Conservation (phyloP, 148 eudicot genomes). For the Polygonum aviculare region DNA sequence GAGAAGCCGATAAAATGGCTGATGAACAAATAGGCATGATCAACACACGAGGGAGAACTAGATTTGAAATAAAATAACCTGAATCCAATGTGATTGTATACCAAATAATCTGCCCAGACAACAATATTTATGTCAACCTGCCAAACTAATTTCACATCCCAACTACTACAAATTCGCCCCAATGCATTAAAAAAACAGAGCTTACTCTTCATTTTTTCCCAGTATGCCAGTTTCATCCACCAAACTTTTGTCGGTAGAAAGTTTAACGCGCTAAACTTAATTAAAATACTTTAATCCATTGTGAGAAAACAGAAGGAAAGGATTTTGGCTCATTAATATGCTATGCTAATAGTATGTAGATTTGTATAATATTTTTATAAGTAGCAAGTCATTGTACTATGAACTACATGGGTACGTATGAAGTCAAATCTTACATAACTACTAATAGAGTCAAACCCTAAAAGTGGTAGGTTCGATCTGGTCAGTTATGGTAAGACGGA, state of each 20-base stretch:
- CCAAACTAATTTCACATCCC: not conserved
- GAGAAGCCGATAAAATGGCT: too few relatives aligned
- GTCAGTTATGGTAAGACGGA: not conserved
- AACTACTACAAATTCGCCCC: not conserved
- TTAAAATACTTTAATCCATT: too few relatives aligned
- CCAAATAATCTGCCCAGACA: not conserved
- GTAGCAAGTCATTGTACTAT: too few relatives aligned
- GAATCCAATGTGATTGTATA: not conserved
- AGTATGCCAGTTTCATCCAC: not conserved
- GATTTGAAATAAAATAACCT: not conserved
- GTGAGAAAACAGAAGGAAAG: not conserved
- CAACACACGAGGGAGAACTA: not conserved
- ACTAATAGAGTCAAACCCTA: not conserved
- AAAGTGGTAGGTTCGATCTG: not conserved
- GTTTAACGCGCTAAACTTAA: too few relatives aligned
- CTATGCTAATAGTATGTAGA: too few relatives aligned
- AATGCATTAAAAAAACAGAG: not conserved
- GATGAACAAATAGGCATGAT: too few relatives aligned
- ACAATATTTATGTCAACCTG: not conserved
- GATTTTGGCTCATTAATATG: too few relatives aligned
- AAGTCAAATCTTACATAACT: not conserved
- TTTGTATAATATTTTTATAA: too few relatives aligned
- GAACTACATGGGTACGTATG: too few relatives aligned
- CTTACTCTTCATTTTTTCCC: not conserved
- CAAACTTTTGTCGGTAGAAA: not conserved